These are phyloP conservation scores for Apiotrichum domesticum DNA, from an alignment of 1,284 basidiomycete genomes.

Conservation along the genomic window DNA sequence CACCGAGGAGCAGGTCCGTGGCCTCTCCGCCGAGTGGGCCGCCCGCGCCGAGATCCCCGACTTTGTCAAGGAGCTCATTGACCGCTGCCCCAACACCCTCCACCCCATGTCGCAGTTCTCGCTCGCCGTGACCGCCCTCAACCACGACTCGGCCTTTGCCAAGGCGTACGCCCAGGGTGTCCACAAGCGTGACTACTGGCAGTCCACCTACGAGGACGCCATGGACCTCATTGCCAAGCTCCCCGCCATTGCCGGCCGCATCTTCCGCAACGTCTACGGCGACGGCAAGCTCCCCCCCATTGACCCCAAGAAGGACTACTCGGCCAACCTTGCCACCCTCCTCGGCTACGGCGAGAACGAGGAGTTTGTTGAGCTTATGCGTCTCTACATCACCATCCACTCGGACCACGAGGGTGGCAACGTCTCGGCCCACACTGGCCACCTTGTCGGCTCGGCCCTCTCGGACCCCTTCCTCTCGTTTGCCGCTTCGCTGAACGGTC, in stretches of 20 bases:
- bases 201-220: constrained; percentile 88
- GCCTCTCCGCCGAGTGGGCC: constrained; percentile 86
- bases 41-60: constrained; percentile 80
- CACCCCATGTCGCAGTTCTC: constrained; percentile 97
- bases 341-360: constrained; percentile 87
- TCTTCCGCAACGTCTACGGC: constrained; percentile 87
- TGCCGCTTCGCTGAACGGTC: constrained; percentile 87
- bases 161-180: constrained; percentile 90
- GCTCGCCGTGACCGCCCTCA: constrained; percentile 84
- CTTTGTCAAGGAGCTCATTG: constrained; percentile 88
- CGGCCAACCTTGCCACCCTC: constrained; percentile 82
- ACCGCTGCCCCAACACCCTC: constrained; percentile 84
- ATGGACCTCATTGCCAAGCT: constrained; percentile 99
- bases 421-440: constrained; percentile 93
- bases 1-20: constrained; percentile 74
- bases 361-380: constrained; percentile 88
- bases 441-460: constrained; percentile 94
- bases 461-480: constrained; percentile 98
- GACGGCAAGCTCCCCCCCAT: constrained; percentile 84
- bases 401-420: constrained; percentile 98
- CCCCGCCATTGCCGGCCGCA: constrained; percentile 92
- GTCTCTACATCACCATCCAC: constrained; percentile 97
- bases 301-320: constrained; percentile 84
- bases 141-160: constrained; percentile 96
- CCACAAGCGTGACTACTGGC: constrained; percentile 97